Percentiles rank a stretch among this genome's conserved stretches.
Conservation (phyloP, 1,284 basidiomycete species). For the Ustilago hordei region DNA sequence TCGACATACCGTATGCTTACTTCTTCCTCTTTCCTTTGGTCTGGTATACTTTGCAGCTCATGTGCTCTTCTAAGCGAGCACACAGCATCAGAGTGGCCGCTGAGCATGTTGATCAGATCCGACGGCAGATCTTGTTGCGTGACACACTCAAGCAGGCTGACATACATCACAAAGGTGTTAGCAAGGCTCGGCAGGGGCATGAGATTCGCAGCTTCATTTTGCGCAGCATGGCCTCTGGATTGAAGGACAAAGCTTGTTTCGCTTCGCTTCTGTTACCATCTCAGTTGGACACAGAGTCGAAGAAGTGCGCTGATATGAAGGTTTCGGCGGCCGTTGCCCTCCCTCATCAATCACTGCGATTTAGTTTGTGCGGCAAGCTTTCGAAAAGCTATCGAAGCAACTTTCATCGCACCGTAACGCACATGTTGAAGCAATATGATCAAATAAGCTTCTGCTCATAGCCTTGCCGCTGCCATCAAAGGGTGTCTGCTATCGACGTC, state of each 20-base stretch:
- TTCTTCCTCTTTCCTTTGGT: not conserved
- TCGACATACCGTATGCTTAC: not conserved
- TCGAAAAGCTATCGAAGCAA: no score
- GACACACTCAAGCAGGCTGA: not conserved
- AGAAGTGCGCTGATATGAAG: not conserved
- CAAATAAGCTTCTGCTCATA: no score
- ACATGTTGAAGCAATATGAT: no score
- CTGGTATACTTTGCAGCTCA: conserved; percentile 7
- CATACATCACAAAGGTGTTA: not conserved
- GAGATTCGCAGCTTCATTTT: not conserved
- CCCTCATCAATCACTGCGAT: not conserved
- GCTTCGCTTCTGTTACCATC: not conserved
- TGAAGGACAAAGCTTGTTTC: not conserved
- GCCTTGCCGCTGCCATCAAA: not conserved
- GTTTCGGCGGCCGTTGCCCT: not conserved
- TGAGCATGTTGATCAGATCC: conserved; percentile 1
- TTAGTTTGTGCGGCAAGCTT: not conserved
- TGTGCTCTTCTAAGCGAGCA: not conserved
- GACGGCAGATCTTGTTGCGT: conserved; percentile 5
- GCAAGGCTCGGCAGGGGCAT: not conserved
- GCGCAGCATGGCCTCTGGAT: not conserved
- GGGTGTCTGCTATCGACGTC: not conserved
- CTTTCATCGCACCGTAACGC: no score
- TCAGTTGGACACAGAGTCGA: not conserved
- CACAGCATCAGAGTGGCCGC: not conserved